These are phyloP conservation scores for Cladophialophora chaetospira DNA, from an alignment of 2,329 filamentous ascomycete genomes.

Conservation along the genomic window DNA sequence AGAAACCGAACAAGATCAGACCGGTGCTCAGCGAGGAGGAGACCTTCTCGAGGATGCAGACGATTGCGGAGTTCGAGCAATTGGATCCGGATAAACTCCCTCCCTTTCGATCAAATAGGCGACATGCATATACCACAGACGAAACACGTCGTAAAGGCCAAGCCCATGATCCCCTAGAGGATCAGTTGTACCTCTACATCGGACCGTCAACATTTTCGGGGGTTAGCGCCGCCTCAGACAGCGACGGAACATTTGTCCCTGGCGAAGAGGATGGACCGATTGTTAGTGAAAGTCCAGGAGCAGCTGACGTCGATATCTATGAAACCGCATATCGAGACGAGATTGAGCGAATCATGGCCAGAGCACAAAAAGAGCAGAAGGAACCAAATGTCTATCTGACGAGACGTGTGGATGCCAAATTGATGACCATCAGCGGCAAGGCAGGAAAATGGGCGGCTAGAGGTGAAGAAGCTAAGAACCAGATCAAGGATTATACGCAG, in stretches of 20 bases:
- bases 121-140: conserved; percentile 27
- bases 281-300: conserved; percentile 81
- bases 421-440: conserved; percentile 33
- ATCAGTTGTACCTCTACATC: conserved; percentile 73
- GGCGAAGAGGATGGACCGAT: conserved; percentile 43
- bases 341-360: conserved; percentile 67
- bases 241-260: conserved; percentile 29
- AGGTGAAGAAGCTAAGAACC: conserved; percentile 32
- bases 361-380: conserved; percentile 39
- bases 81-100: conserved; percentile 27
- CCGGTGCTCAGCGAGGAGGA: too few relatives aligned
- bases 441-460: conserved; percentile 33
- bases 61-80: conserved; percentile 16
- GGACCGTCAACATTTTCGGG: conserved; percentile 59
- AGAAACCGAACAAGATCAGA: not conserved
- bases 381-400: conserved; percentile 61
- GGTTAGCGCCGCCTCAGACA: conserved; percentile 50
- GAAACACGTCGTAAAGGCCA: conserved; percentile 52
- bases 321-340: conserved; percentile 84
- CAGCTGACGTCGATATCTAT: conserved; percentile 84
- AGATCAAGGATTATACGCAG: conserved; percentile 33
- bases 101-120: conserved; percentile 29
- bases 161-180: conserved; percentile 65
- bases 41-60: conserved; percentile 11
- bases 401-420: conserved; percentile 50